Conservation (phyloP, 441 rosid species). For the Biscutella laevigata region DNA sequence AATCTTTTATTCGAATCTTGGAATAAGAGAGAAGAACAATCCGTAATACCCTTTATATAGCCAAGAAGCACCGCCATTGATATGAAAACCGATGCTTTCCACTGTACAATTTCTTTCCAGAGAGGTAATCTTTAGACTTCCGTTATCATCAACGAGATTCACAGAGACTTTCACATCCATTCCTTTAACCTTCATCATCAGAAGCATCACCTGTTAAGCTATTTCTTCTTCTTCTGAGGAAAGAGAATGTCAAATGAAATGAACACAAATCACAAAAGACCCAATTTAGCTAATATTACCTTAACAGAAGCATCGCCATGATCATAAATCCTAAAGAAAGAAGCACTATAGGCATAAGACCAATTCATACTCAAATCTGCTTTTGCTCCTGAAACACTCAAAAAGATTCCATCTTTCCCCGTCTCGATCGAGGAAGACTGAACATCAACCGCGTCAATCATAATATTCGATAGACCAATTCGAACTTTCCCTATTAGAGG, state of each 20-base stretch:
- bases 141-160: slow-evolving; percentile 37
- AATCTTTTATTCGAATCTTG: background rate
- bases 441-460: slow-evolving; percentile 36
- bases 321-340: slow-evolving; percentile 51
- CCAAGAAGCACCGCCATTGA: slow-evolving; percentile 86
- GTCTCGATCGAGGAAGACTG: slow-evolving; percentile 43
- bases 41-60: slow-evolving; percentile 61
- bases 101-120: slow-evolving; percentile 43
- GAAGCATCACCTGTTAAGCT: slow-evolving; percentile 18
- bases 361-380: slow-evolving; percentile 68
- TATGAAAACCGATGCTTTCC: slow-evolving; percentile 41
- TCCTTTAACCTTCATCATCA: slow-evolving; percentile 49
- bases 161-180: slow-evolving; percentile 42
- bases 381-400: slow-evolving; percentile 52
- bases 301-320: slow-evolving; percentile 54
- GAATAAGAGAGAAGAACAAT: background rate
- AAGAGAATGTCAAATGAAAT: background rate
- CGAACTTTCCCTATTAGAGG: slow-evolving; percentile 53
- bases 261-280: background rate
- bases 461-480: slow-evolving; percentile 44
- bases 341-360: slow-evolving; percentile 52
- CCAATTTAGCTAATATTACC: slow-evolving; percentile 29
- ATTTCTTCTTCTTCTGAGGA: slow-evolving; percentile 6
- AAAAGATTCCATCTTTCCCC: slow-evolving; percentile 33
- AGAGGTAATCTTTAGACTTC: slow-evolving; percentile 43